Conservation (phyloP, 1,284 basidiomycete genomes). For the Vanrija sp. region DNA sequence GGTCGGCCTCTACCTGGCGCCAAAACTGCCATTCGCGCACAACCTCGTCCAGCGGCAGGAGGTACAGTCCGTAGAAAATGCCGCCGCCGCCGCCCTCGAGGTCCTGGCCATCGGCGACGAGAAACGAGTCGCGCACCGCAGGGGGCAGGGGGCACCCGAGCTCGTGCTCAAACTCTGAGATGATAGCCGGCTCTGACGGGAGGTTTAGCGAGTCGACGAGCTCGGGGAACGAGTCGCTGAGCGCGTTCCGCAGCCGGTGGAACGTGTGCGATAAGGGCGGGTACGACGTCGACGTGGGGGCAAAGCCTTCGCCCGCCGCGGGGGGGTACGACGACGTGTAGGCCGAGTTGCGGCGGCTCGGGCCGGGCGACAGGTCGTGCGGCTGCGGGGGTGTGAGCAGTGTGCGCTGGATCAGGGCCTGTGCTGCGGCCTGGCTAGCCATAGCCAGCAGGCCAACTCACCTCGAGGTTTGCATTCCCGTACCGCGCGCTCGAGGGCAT, state of each 20-base stretch:
- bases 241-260: slow-evolving; percentile 70
- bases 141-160: slow-evolving; percentile 74
- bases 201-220: slow-evolving; percentile 86
- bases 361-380: neutral
- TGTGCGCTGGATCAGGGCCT: neutral
- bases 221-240: slow-evolving; percentile 77
- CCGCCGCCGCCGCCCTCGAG: slow-evolving; percentile 65
- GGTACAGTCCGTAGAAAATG: slow-evolving; percentile 77
- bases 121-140: slow-evolving; percentile 77
- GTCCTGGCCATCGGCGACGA: slow-evolving; percentile 78
- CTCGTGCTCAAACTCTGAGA: slow-evolving; percentile 71
- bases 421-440: neutral
- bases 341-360: neutral
- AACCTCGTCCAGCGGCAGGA: slow-evolving; percentile 82
- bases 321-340: neutral
- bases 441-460: neutral
- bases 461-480: neutral
- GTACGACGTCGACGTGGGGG: slow-evolving; percentile 48
- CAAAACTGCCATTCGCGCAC: slow-evolving; percentile 90
- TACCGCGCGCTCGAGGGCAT: too few relatives aligned
- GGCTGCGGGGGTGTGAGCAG: neutral
- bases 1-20: slow-evolving; percentile 83
- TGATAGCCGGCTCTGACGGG: slow-evolving; percentile 68
- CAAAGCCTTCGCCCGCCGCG: neutral
- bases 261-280: slow-evolving; percentile 73